Evolutionary conservation across 176 grass and related monocot species (phyloP).

Genomic region (Rhynchospora breviuscula): DNA sequence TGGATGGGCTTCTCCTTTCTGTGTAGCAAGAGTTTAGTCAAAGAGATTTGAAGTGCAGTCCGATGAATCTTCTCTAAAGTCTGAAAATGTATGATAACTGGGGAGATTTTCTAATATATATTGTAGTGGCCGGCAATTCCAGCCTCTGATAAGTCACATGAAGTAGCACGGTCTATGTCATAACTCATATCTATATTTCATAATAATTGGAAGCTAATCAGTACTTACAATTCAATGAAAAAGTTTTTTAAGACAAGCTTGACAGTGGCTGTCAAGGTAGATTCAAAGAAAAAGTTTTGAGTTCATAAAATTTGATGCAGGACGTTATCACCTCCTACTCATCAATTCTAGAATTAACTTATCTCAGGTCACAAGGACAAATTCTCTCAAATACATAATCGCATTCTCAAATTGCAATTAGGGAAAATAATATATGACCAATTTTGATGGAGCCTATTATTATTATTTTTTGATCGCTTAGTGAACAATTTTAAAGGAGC

Average conservation of each 20-base stretch:
- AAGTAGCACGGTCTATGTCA: background rate
- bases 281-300: background rate
- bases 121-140: background rate
- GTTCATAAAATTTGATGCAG: background rate
- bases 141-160: conserved; percentile 1
- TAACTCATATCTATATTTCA: background rate
- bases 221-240: background rate
- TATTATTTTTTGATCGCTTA: too few relatives aligned
- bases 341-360: too few relatives aligned
- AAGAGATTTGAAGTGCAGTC: background rate
- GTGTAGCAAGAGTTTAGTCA: conserved; percentile 4
- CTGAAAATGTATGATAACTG: conserved; percentile 2
- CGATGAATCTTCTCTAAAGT: background rate
- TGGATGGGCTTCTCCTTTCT: background rate
- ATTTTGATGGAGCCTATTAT: too few relatives aligned
- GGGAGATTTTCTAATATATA: background rate
- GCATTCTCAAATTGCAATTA: background rate
- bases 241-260: too few relatives aligned
- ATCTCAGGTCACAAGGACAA: background rate
- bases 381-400: background rate
- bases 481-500: background rate
- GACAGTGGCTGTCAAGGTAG: too few relatives aligned
- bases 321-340: too few relatives aligned
- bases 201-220: background rate
- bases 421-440: background rate